These are phyloP conservation scores for Aspergillus sp. DNA, from an alignment of 2,329 filamentous ascomycete species.

Conservation along the genomic window DNA sequence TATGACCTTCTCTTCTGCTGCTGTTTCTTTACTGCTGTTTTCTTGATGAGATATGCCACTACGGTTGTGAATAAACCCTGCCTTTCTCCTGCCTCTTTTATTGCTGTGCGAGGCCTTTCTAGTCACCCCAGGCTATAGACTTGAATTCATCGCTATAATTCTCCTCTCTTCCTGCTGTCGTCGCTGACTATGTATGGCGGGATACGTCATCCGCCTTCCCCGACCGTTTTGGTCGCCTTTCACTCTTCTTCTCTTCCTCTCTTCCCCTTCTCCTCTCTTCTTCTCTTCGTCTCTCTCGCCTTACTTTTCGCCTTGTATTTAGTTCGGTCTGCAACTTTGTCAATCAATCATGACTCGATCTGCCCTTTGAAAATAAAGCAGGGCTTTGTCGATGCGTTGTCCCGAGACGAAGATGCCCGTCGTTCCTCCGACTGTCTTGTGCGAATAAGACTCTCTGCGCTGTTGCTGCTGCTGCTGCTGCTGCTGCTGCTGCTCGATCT, in stretches of 20 bases:
- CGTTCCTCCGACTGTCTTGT: background rate
- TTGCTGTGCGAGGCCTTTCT: too few species aligned
- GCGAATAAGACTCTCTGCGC: background rate
- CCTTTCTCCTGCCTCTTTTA: too few species aligned
- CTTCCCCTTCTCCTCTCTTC: too few species aligned
- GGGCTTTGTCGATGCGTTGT: background rate
- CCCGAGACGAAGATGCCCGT: background rate
- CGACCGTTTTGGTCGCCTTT: background rate
- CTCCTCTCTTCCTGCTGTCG: background rate
- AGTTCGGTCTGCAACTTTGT: background rate
- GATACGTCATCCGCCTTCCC: background rate
- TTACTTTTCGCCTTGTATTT: background rate
- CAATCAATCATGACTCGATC: background rate
- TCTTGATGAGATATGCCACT: background rate
- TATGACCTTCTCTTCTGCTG: too few species aligned
- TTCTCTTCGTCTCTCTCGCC: background rate
- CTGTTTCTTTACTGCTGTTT: background rate
- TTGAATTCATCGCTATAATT: too few species aligned
- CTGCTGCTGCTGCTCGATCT: background rate
- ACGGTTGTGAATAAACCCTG: background rate
- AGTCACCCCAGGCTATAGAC: too few species aligned
- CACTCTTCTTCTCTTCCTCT: too few species aligned
- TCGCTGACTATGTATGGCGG: too few species aligned
- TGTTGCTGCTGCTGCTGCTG: background rate
- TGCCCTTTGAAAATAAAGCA: background rate